Evolutionary conservation across 176 grass and related monocot genomes (phyloP).

Genomic region (Eleusine indica): DNA sequence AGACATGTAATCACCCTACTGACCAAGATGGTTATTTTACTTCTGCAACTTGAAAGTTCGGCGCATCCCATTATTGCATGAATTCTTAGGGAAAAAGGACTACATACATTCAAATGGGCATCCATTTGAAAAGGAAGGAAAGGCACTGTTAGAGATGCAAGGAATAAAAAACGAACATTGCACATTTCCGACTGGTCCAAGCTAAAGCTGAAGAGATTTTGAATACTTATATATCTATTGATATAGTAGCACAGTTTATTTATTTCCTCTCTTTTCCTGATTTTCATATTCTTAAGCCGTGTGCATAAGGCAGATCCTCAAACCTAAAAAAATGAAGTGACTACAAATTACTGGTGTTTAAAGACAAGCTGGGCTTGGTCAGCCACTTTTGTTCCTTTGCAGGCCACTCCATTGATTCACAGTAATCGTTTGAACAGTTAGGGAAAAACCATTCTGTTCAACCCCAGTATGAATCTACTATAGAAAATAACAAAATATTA

Average conservation of each 20-base stretch:
- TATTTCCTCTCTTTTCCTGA: neutral
- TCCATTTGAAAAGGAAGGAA: neutral
- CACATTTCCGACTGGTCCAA: neutral
- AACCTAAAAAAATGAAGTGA: neutral
- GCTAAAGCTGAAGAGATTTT: neutral
- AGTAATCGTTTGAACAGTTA: neutral
- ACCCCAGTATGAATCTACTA: neutral
- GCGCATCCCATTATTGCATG: no score
- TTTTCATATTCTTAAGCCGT: neutral
- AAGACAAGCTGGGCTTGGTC: neutral
- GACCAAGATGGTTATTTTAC: no score
- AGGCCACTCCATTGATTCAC: neutral
- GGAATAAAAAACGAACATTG: neutral
- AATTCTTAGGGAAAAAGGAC: no score
- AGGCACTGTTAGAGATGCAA: neutral
- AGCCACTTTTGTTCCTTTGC: neutral
- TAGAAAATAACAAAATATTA: no score
- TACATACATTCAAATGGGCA: neutral
- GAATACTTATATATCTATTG: neutral
- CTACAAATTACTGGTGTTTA: neutral
- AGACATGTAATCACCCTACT: no score
- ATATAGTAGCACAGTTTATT: neutral
- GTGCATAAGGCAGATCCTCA: neutral
- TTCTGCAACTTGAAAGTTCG: no score
- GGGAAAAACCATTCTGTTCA: neutral